Evolutionary conservation across 129 eudicot species (phyloP).

Genomic region (Chrysanthemum seticuspe): DNA sequence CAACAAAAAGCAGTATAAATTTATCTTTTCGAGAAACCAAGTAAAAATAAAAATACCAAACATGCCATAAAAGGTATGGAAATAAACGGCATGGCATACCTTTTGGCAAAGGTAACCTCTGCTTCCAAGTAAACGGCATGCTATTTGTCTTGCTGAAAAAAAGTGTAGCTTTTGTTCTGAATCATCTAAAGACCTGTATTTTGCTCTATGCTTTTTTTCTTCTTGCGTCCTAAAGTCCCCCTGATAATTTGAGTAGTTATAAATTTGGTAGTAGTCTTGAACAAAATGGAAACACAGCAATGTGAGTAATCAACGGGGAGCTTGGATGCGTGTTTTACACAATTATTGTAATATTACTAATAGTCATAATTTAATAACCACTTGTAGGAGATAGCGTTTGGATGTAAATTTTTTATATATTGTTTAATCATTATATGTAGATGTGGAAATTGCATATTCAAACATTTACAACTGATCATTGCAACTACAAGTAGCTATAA

Average conservation of each 20-base stretch:
- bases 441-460: too few relatives aligned
- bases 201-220: constrained; percentile 89
- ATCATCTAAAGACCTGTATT: constrained; percentile 58
- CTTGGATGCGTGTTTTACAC: neutral
- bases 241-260: constrained; percentile 34
- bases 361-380: neutral
- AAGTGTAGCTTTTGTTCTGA: constrained; percentile 80
- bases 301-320: neutral
- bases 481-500: too few relatives aligned
- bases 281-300: neutral
- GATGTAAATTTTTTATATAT: too few relatives aligned
- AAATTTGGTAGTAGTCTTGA: neutral
- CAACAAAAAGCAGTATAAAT: neutral
- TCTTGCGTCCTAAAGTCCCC: constrained; percentile 77
- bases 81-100: constrained; percentile 38
- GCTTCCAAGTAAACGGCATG: constrained; percentile 95
- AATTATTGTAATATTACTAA: neutral
- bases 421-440: too few relatives aligned
- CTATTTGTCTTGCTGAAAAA: constrained; percentile 89
- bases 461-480: too few relatives aligned
- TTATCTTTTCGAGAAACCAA: neutral
- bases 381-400: neutral
- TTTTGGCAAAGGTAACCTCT: constrained; percentile 93
- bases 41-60: neutral
- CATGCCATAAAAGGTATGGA: neutral